These are phyloP conservation scores for Sclerotinia sclerotiorum DNA, from an alignment of 2,329 filamentous ascomycete species.

Conservation along the genomic window DNA sequence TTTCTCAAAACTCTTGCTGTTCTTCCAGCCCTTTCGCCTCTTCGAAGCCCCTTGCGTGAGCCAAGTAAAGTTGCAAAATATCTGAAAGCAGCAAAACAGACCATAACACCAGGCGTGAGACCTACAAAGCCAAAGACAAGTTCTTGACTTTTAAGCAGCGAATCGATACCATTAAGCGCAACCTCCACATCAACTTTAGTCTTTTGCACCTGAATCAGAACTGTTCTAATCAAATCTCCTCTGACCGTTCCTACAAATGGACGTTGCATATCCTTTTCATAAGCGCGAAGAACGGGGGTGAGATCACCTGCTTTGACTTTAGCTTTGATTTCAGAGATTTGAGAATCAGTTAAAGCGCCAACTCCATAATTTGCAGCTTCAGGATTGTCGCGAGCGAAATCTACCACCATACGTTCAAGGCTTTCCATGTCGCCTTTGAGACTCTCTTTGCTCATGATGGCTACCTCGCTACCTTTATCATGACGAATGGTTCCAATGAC, in stretches of 20 bases:
- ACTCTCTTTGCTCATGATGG: constrained; percentile 92
- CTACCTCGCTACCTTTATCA: constrained; percentile 88
- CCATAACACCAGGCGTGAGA: constrained; percentile 87
- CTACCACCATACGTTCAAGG: constrained; percentile 95
- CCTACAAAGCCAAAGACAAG: constrained; percentile 97
- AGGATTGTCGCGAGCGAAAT: constrained; percentile 85
- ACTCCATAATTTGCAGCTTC: constrained; percentile 52
- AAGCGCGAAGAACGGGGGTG: constrained; percentile 85
- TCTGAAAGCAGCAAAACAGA: constrained; percentile 70
- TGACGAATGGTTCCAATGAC: constrained; percentile 91
- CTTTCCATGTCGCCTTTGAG: constrained; percentile 87
- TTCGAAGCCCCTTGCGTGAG: constrained; percentile 65
- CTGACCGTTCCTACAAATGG: constrained; percentile 80
- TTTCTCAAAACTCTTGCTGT: constrained; percentile 80
- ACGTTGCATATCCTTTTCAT: constrained; percentile 81
- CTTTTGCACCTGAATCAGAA: constrained; percentile 96
- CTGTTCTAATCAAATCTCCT: constrained; percentile 83
- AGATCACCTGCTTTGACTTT: constrained; percentile 91
- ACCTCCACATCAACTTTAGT: constrained; percentile 98
- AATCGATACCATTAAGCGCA: constrained; percentile 92
- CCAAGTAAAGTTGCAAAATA: constrained; percentile 72
- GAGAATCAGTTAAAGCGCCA: constrained; percentile 59
- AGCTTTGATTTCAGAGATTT: constrained; percentile 71
- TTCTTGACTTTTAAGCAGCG: constrained; percentile 91
- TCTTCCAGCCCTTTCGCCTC: constrained; percentile 64